A percentile compares a stretch with the other conserved stretches of the same genome.
Conservation (phyloP, 169 alveolate genomes). For the Eimeria brunetti region DNA sequence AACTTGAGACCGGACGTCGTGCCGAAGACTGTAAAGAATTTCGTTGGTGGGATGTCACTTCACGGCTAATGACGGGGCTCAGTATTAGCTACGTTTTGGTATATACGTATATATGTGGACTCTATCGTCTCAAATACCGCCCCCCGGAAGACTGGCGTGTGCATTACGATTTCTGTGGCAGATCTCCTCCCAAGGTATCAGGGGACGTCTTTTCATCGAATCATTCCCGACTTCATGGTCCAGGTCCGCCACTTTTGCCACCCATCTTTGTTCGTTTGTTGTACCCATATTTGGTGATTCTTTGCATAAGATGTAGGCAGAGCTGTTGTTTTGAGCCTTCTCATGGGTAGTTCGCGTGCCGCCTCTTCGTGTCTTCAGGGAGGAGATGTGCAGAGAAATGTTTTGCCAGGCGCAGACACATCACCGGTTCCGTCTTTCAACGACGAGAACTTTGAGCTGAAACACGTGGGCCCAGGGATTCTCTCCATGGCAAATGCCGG, state of each 20-base stretch:
- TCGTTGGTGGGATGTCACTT: constrained; percentile 81
- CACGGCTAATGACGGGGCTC: neutral
- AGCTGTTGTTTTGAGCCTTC: neutral
- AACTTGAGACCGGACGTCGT: constrained; percentile 92
- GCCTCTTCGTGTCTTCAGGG: constrained; percentile 82
- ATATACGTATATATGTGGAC: neutral
- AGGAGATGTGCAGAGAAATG: constrained; percentile 98
- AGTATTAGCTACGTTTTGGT: neutral
- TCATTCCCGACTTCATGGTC: constrained; percentile 95
- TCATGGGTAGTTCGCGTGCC: neutral
- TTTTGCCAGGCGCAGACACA: constrained; percentile 88
- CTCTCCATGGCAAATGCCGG: constrained; percentile 98
- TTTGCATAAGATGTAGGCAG: neutral
- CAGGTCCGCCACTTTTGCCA: constrained; percentile 43
- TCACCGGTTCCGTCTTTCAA: constrained; percentile 95
- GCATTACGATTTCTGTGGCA: neutral
- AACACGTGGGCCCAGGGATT: constrained; percentile 94
- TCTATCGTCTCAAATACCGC: neutral
- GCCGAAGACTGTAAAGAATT: constrained; percentile 98
- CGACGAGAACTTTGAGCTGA: constrained; percentile 95
- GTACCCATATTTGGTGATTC: neutral
- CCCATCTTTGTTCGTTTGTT: neutral
- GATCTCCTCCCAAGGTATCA: constrained; percentile 89
- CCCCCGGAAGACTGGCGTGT: neutral
- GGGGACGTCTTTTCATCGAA: constrained; percentile 94